A percentile compares a stretch with the other conserved stretches of the same genome.
phyloP scores from a whole-genome alignment of 2,329 filamentous ascomycete genomes.

The Pseudogymnoascus sp. region DNA sequence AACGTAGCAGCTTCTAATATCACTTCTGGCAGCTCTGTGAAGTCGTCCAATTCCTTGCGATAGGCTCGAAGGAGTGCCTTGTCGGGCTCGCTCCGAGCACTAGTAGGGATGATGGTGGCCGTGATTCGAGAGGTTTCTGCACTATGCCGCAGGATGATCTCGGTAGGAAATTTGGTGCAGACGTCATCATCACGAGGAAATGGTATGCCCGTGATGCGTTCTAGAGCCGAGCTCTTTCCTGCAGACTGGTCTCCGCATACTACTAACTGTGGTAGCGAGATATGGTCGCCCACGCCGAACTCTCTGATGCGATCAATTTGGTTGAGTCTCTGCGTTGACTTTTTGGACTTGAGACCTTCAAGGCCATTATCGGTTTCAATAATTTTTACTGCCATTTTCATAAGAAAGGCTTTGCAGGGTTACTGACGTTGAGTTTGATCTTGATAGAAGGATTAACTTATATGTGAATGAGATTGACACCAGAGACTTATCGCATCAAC shows the following conservation, averaged over 20 bases:
- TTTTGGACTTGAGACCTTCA: background rate
- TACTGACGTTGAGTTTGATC: background rate
- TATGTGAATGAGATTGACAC: background rate
- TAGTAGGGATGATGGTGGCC: background rate
- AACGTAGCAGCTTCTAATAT: background rate
- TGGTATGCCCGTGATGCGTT: background rate
- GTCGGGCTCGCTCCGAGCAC: background rate
- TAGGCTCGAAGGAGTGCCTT: background rate
- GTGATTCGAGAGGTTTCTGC: background rate
- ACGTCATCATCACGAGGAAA: background rate
- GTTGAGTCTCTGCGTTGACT: constrained; percentile 12
- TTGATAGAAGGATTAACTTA: background rate
- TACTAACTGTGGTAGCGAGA: constrained; percentile 17
- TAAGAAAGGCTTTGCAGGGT: background rate
- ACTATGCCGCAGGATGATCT: constrained; percentile 23
- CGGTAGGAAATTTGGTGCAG: constrained; percentile 4
- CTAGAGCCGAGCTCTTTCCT: constrained; percentile 10
- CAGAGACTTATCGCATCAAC: background rate
- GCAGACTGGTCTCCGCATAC: constrained; percentile 18
- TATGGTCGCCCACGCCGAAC: constrained; percentile 15
- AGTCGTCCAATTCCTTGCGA: background rate
- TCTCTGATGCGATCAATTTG: constrained; percentile 15
- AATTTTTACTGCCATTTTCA: background rate
- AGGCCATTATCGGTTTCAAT: background rate
- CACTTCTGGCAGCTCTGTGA: background rate